These are phyloP conservation scores for Porodaedalea pini DNA, from an alignment of 1,284 basidiomycete genomes.

Conservation along the genomic window DNA sequence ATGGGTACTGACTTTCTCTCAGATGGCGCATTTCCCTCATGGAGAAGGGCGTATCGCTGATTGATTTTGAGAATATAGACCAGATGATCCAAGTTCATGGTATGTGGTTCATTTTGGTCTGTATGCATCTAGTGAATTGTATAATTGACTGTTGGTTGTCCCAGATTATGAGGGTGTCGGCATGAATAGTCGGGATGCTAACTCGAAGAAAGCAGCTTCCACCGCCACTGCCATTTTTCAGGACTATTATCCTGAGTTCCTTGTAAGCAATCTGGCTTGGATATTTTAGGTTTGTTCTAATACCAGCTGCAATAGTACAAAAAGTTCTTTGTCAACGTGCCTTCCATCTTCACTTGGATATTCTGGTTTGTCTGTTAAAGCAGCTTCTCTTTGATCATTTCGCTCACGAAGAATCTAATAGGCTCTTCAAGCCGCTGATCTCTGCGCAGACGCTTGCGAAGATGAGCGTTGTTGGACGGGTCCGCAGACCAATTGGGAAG, in stretches of 20 bases:
- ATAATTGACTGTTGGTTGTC: neutral
- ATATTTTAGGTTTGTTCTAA: neutral
- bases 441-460: conserved; percentile 68
- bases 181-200: conserved; percentile 61
- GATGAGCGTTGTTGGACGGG: conserved; percentile 75
- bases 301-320: conserved; percentile 43
- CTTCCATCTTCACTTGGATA: conserved; percentile 68
- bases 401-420: conserved; percentile 3
- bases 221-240: conserved; percentile 70
- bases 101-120: conserved; percentile 26
- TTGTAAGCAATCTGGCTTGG: conserved; percentile 42
- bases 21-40: conserved; percentile 77
- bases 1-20: conserved; percentile 1
- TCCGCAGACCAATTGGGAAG: conserved; percentile 49
- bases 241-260: conserved; percentile 71
- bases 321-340: conserved; percentile 80
- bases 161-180: conserved; percentile 73
- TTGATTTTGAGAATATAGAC: conserved; percentile 72
- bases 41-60: conserved; percentile 57
- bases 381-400: neutral
- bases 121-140: neutral
- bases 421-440: conserved; percentile 70
- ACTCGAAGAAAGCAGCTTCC: conserved; percentile 69
- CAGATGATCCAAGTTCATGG: conserved; percentile 75
- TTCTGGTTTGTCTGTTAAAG: conserved; percentile 45